phyloP scores from a whole-genome alignment of 768 basidiomycete genomes.

The Leccinum longicurvipes region DNA sequence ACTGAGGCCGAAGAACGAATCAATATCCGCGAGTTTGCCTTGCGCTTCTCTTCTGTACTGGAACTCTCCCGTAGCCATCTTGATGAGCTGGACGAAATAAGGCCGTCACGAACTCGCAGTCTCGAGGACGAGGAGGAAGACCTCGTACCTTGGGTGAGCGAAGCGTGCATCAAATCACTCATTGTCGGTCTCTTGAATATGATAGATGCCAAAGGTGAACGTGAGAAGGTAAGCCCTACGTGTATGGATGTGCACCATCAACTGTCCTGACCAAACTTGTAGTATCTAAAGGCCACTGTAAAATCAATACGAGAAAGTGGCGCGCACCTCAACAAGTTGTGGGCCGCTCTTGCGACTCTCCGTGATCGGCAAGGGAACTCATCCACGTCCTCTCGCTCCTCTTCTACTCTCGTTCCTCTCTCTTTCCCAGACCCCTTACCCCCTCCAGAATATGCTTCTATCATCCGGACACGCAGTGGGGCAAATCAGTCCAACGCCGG shows the following conservation, averaged over 20 bases:
- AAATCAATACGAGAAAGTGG: conserved; percentile 54
- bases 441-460: conserved; percentile 41
- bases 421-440: conserved; percentile 58
- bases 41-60: conserved; percentile 57
- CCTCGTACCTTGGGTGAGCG: conserved; percentile 58
- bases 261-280: background rate
- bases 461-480: conserved; percentile 48
- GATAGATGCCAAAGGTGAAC: conserved; percentile 42
- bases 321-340: conserved; percentile 59
- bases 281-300: conserved; percentile 35
- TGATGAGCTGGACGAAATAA: conserved; percentile 62
- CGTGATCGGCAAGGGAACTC: conserved; percentile 34
- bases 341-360: conserved; percentile 50
- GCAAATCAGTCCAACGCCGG: conserved; percentile 25
- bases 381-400: conserved; percentile 12
- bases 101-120: conserved; percentile 30
- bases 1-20: conserved; percentile 58
- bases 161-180: conserved; percentile 60
- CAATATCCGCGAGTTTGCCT: conserved; percentile 69
- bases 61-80: conserved; percentile 50
- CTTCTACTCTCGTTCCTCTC: conserved; percentile 18
- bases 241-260: background rate
- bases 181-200: conserved; percentile 59
- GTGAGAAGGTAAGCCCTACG: conserved; percentile 27
- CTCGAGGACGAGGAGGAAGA: conserved; percentile 37